Percentiles rank a stretch among this genome's conserved stretches.
Conservation (phyloP, 345 rosid species). For the Pseudoturritis turrita region DNA sequence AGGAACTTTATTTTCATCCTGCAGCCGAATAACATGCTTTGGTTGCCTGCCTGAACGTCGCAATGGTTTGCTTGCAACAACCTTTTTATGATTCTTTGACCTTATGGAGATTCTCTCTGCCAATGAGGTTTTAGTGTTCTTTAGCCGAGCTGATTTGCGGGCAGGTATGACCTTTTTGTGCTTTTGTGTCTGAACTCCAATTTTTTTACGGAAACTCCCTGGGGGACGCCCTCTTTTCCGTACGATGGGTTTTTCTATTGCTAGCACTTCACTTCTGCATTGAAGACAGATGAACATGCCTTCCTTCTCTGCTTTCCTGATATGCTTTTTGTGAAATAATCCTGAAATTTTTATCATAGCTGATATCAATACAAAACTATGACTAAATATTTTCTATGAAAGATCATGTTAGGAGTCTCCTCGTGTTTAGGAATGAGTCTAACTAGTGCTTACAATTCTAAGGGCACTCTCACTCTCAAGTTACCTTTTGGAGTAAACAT, state of each 20-base stretch:
- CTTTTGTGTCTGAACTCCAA: slow-evolving; percentile 40
- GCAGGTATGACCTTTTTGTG: slow-evolving; percentile 29
- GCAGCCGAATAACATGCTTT: slow-evolving; percentile 38
- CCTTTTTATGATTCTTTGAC: slow-evolving; percentile 46
- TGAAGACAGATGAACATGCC: slow-evolving; percentile 56
- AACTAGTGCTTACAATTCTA: slow-evolving; percentile 4
- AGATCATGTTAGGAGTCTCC: not conserved
- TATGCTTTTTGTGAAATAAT: slow-evolving; percentile 75
- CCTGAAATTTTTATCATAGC: slow-evolving; percentile 47
- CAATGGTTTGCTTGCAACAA: slow-evolving; percentile 51
- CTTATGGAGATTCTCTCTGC: slow-evolving; percentile 35
- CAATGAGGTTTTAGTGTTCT: slow-evolving; percentile 32
- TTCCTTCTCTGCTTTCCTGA: slow-evolving; percentile 50
- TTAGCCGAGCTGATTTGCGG: slow-evolving; percentile 31
- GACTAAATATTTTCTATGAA: not conserved
- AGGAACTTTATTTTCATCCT: slow-evolving; percentile 37
- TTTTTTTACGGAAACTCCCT: slow-evolving; percentile 34
- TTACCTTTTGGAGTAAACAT: not conserved
- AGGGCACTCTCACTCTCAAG: slow-evolving; percentile 1
- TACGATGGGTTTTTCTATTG: slow-evolving; percentile 27
- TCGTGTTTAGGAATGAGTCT: slow-evolving; percentile 1
- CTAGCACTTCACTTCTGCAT: slow-evolving; percentile 47
- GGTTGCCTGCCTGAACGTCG: slow-evolving; percentile 79
- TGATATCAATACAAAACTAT: not conserved
- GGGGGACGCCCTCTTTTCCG: slow-evolving; percentile 36